Evolutionary conservation across 129 eudicot species (phyloP), one percentile per base, ranked within the genome.

Genomic region (Escallonia rubra): DNA sequence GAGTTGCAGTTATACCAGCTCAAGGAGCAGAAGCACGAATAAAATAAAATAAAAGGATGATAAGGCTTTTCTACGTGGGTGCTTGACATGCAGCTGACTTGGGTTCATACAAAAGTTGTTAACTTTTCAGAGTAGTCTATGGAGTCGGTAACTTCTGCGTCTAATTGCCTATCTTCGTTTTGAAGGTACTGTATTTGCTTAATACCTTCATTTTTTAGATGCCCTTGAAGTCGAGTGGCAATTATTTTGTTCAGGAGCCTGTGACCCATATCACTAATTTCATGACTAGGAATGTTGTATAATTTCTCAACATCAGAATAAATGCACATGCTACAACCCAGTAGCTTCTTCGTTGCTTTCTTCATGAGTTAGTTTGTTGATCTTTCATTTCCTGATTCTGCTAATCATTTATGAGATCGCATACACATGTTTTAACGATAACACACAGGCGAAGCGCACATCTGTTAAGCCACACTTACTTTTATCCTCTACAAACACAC

Each of bases 21-120:
- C 9, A 54, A 7, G 9, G 38, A 14, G 42, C 58, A 9, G 4
- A 40, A 16, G 39, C 12, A 39, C 56, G 38, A 4, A 34, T 39
- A 12, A 41, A 67, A 53, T 54, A 67, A 67, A 53, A 13, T 40
- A 15, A 2, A 49, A 12, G 13, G 41, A 40, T 12, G 15, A 56
- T 4, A 41, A 46, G 8, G 16, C 49, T 44, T 63, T 44, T 50
- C 15, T 16, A 47, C 15, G 2, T 65, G 57, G 59, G 40, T 15
- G 71, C 71, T 54, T 67, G 50, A 56, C 38, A 46, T 15, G 38
- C 4, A 46, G 66, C 39, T 58, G 57, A 58, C 59, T 47, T 70
- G 15, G 41, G 38, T 46, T 43, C 48, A 8, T 48, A 34, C 59
- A 3, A 64, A 43, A 65, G 60, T 44, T 11, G 46, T 2, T 14